phyloP scores from a whole-genome alignment of 1,139 yeast genomes.

The Hanseniaspora sp. region DNA sequence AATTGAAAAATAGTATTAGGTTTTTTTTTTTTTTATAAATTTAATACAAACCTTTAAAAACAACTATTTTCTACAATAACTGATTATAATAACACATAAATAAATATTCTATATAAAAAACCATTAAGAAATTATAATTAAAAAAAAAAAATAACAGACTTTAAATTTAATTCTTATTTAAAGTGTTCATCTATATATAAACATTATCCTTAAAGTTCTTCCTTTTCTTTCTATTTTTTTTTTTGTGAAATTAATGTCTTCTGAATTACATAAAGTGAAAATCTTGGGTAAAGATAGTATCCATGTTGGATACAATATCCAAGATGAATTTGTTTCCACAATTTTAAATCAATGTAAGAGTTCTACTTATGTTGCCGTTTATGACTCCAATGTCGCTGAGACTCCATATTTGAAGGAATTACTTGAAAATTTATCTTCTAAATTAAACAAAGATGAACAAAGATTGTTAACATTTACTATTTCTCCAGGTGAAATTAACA shows the following conservation, averaged over 20 bases:
- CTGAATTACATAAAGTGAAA: slow-evolving; percentile 38
- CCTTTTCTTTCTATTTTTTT: neutral
- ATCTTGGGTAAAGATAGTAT: slow-evolving; percentile 76
- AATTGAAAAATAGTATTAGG: no score
- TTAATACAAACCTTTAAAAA: no score
- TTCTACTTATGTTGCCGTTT: slow-evolving; percentile 82
- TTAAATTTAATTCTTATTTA: no score
- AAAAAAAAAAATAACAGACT: no score
- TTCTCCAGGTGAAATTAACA: slow-evolving; percentile 89
- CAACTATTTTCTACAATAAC: no score
- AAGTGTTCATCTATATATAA: no score
- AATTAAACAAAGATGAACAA: slow-evolving; percentile 37
- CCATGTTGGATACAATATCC: slow-evolving; percentile 82
- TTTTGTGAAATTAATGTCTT: slow-evolving; percentile 11
- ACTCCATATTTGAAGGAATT: slow-evolving; percentile 48
- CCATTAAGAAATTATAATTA: no score
- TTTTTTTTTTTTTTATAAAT: no score
- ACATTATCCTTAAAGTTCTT: neutral
- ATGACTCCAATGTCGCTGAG: slow-evolving; percentile 70
- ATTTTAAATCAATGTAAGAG: slow-evolving; percentile 54
- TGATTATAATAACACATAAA: no score
- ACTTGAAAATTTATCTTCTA: slow-evolving; percentile 30
- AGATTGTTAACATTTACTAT: slow-evolving; percentile 65
- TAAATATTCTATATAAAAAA: no score
- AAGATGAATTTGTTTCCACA: slow-evolving; percentile 62